Evolutionary conservation across 192 early-diverging fungal genomes (phyloP), one percentile per base, ranked within the genome.

Genomic region (Obelidium mucronatum): DNA sequence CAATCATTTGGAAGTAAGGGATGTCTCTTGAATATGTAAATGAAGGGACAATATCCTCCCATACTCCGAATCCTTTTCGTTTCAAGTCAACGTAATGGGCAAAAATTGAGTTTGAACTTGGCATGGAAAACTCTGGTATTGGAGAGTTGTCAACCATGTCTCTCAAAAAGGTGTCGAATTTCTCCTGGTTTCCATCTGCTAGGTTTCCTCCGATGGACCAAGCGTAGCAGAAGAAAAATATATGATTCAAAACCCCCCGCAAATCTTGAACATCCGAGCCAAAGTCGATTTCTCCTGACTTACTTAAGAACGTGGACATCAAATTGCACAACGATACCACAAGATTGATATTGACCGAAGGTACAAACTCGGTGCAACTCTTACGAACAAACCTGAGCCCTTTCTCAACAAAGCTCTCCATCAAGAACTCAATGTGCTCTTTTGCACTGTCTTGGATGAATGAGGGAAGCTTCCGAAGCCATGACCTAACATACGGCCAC

Each of bases 1-100:
- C 88, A 67, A 88, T 90, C 86, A 90, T 90, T 77, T 90, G 82
- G 68, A 90, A 90, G 73, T 89, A 90, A 19, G 88, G 88, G 0
- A 85, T 77, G 1, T 86, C 86, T 5, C 63, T 28, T 11, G 80
- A 75, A 69, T 90, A 90, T 51, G 82, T 85, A 75, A 90, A 90
- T 1, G 67, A 55, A 2, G 88, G 85, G 6, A 88, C 86, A 39
- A 86, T 70, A 36, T 90, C 87, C 40, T 90, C 88, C 88, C 88
- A 90, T 8, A 80, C 75, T 11, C 63, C 78, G 67, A 90, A 86
- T 1, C 70, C 48, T 51, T 81, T 83, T 2, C 55, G 64, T 78
- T 87, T 90, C 17, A 87, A 24, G 69, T 87, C 83, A 1, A 88
- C 80, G 61, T 81, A 88, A 54, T 86, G 85, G 40, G 79, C 76